These are phyloP conservation scores for Termitomyces sp. DNA, from an alignment of 768 basidiomycete genomes.

Conservation along the genomic window DNA sequence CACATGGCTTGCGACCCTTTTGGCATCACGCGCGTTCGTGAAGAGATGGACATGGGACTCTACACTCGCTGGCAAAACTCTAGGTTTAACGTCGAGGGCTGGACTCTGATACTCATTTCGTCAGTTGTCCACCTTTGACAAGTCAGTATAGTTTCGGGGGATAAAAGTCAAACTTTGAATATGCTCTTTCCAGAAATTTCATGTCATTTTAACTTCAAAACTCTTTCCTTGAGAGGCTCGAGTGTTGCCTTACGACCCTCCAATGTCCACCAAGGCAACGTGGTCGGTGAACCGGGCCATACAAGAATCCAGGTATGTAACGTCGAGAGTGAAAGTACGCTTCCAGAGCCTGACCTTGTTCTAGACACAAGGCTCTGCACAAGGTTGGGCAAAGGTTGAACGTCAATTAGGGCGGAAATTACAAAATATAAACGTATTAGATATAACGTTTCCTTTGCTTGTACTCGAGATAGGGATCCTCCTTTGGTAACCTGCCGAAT, in stretches of 20 bases:
- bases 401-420: slow-evolving; percentile 3
- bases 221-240: background rate
- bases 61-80: no score
- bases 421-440: slow-evolving; percentile 14
- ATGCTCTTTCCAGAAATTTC: background rate
- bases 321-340: background rate
- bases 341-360: no score
- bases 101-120: background rate
- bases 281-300: background rate
- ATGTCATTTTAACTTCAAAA: background rate
- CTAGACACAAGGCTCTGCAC: background rate
- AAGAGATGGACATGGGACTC: no score
- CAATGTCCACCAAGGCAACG: background rate
- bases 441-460: slow-evolving; percentile 46
- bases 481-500: slow-evolving; percentile 48
- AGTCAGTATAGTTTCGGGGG: background rate
- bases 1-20: no score
- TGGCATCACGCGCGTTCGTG: no score
- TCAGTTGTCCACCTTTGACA: background rate
- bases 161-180: background rate
- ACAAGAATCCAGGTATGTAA: background rate
- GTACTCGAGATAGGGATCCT: slow-evolving; percentile 49
- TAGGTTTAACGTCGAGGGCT: background rate
- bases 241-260: background rate
- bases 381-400: no score